A percentile compares a stretch with the other conserved stretches of the same genome.
phyloP scores from a whole-genome alignment of 495 filamentous ascomycete genomes.

The Penicillium salamii region DNA sequence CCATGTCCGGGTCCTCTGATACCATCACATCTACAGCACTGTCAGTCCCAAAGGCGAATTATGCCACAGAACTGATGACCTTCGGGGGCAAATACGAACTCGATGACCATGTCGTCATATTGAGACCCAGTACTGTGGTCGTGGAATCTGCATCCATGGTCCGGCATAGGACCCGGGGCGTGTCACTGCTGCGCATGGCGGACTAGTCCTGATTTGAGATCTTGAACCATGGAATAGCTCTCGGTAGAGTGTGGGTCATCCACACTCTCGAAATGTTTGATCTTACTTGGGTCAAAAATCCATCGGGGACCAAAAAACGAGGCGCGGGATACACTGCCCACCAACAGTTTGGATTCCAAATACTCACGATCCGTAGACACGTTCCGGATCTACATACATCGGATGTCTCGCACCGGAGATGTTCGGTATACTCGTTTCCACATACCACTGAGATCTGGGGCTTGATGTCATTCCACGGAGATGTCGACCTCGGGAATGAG shows the following conservation, averaged over 20 bases:
- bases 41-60: background rate
- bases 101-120: slow-evolving; percentile 21
- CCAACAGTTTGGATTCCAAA: background rate
- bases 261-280: background rate
- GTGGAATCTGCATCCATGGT: slow-evolving; percentile 19
- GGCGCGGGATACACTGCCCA: background rate
- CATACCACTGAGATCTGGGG: no score
- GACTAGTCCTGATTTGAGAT: slow-evolving; percentile 16
- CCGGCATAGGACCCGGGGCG: background rate
- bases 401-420: no score
- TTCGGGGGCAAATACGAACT: background rate
- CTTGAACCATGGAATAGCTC: slow-evolving; percentile 8
- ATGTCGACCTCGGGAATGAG: no score
- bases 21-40: no score
- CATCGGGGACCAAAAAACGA: background rate
- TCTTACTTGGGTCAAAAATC: background rate
- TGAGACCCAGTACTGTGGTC: slow-evolving; percentile 16
- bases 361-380: no score
- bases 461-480: no score
- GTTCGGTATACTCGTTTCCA: no score
- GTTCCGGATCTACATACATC: no score
- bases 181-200: slow-evolving; percentile 14
- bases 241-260: background rate
- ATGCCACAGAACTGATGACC: slow-evolving; percentile 1
- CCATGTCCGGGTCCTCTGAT: no score